Evolutionary conservation across 768 basidiomycete genomes (phyloP), one percentile per base, ranked within the genome.

Genomic region (Suillus tomentosus): DNA sequence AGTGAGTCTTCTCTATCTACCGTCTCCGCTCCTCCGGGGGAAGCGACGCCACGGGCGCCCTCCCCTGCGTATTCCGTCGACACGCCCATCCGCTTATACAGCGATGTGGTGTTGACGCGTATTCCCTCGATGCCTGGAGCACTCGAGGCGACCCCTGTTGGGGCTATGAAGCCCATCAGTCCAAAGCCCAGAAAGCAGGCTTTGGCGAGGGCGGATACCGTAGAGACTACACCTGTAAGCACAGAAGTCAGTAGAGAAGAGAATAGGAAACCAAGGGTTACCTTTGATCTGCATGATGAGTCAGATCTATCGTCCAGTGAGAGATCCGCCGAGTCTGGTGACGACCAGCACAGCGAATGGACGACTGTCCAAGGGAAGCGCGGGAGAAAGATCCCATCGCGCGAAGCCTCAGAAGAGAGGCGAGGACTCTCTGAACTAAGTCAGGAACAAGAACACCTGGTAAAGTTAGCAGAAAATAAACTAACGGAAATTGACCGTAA

Each of bases 51-150:
- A 15, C 2, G 27, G 14, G 50, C 15, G 6, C 0, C 27, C 3
- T 31, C 50, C 15, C 50, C 50, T 53, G 50, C 50, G 27, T 5
- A 19, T 36, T 61, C 60, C 27, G 60, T 37, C 13, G 27, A 17
- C 17, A 24, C 15, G 0, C 60, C 45, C 15, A 50, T 48, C n/a
- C 17, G 45, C 22, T 19, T 36, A 6, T 61, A 50, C 11, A 47
- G 45, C 15, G 60, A 61, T 36, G 31, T 50, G 15, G 45, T 61
- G 27, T 17, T 31, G 45, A 37, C 45, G 43, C 10, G 60, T 36
- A 61, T 43, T 48, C 60, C 60, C 60, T 50, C 60, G 17, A 43
- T 47, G 60, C 45, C 60, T 8, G 50, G 50, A 0, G 50, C 15
- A 8, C 50, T 53, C 15, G 50, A 31, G 50, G 50, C 27, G 27